A percentile compares a stretch with the other conserved stretches of the same genome.
Conservation (phyloP, 768 basidiomycete genomes). For the Amylocystis lapponica region DNA sequence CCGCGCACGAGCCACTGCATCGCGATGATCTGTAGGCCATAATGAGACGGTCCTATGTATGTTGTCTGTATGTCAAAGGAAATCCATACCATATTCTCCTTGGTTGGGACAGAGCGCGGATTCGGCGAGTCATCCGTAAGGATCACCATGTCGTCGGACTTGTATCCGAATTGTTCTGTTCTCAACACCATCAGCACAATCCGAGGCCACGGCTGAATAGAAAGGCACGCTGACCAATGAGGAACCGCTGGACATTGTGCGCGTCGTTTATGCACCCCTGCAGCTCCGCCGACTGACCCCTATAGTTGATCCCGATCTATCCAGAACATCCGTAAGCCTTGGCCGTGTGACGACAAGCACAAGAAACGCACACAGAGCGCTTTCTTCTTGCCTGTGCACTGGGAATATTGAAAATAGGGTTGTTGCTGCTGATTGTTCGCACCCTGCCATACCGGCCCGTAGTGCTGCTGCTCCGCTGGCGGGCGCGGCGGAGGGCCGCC, state of each 20-base stretch:
- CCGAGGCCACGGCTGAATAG: neutral
- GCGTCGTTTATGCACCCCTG: constrained; percentile 60
- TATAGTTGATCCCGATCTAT: constrained; percentile 55
- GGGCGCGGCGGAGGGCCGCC: constrained; percentile 27
- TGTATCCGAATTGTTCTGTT: constrained; percentile 40
- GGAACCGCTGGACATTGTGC: constrained; percentile 44
- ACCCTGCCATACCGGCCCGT: constrained; percentile 38
- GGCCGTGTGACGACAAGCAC: neutral
- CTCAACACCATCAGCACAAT: neutral
- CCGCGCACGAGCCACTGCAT: constrained; percentile 55
- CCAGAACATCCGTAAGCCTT: neutral
- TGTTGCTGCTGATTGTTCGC: constrained; percentile 28
- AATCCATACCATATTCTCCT: constrained; percentile 47
- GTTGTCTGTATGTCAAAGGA: neutral
- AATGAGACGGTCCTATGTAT: neutral
- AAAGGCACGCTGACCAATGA: constrained; percentile 27
- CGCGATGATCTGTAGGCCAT: constrained; percentile 31
- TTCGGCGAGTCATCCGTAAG: constrained; percentile 45
- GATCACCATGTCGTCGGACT: constrained; percentile 51
- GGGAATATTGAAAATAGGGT: constrained; percentile 49
- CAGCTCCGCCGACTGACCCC: constrained; percentile 36
- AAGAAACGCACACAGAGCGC: constrained; percentile 42
- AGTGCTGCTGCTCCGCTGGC: constrained; percentile 34
- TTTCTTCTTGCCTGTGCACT: constrained; percentile 49
- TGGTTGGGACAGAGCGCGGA: constrained; percentile 42